Evolutionary conservation across 1,284 basidiomycete genomes (phyloP).

Genomic region (Apiotrichum domesticum): DNA sequence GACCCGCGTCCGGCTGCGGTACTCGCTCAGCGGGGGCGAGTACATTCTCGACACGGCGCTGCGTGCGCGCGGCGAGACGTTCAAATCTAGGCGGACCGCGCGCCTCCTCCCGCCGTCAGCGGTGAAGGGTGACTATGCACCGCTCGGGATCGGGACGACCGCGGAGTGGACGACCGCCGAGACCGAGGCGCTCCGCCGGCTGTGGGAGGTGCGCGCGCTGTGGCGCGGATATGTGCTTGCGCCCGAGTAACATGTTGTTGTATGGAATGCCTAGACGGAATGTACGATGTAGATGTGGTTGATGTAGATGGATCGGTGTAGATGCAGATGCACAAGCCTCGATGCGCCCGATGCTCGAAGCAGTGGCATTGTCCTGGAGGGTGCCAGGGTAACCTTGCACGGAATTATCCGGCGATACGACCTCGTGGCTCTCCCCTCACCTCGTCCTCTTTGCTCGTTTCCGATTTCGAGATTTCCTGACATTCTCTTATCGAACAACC

Average conservation of each 20-base stretch:
- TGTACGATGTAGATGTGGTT: too few relatives aligned
- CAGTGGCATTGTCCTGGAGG: neutral
- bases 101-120: neutral
- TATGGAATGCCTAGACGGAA: too few relatives aligned
- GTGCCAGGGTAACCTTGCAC: neutral
- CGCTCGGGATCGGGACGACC: neutral
- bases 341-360: too few relatives aligned
- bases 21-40: constrained; percentile 14
- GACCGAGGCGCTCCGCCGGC: constrained; percentile 21
- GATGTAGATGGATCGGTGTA: too few relatives aligned
- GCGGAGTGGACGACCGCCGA: constrained; percentile 23
- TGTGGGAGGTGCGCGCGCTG: constrained; percentile 18
- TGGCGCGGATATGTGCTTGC: constrained; percentile 19
- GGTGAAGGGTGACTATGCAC: neutral
- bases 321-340: too few relatives aligned
- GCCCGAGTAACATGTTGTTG: too few relatives aligned
- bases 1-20: constrained; percentile 15
- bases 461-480: constrained; percentile 5
- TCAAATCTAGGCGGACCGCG: constrained; percentile 10
- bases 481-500: neutral
- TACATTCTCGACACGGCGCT: constrained; percentile 12
- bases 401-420: constrained; percentile 1
- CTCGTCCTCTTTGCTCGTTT: neutral
- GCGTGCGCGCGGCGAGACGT: neutral
- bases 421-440: neutral